phyloP scores from a whole-genome alignment of 331 rosid species.

The Ulmus americana region DNA sequence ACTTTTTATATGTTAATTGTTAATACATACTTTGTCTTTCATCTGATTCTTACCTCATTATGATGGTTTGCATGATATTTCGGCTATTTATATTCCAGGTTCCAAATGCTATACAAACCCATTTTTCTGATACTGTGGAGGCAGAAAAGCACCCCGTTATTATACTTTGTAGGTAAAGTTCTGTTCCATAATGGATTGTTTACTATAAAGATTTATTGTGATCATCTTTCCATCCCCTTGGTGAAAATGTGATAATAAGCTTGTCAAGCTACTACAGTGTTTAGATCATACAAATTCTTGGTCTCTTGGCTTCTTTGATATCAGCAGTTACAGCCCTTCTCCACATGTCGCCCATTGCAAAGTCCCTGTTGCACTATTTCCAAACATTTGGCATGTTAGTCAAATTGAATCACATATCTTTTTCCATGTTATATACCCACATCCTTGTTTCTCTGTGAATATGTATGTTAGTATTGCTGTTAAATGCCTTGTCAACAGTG shows the following conservation, averaged over 20 bases:
- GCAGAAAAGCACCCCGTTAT: constrained; percentile 77
- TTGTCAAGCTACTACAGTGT: not conserved
- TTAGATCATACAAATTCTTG: not conserved
- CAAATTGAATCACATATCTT: not conserved
- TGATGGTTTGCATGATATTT: not conserved
- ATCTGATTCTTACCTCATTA: not conserved
- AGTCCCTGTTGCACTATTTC: not conserved
- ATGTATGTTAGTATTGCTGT: too few species aligned
- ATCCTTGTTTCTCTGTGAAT: not conserved
- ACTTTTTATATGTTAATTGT: not conserved
- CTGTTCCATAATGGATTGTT: constrained; percentile 1
- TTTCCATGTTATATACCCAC: not conserved
- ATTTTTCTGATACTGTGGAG: constrained; percentile 52
- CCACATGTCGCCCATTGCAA: not conserved
- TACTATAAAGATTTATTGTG: not conserved
- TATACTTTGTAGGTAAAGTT: constrained; percentile 67
- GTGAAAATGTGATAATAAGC: not conserved
- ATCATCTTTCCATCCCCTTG: not conserved
- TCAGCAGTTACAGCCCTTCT: not conserved
- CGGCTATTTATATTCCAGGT: constrained; percentile 44
- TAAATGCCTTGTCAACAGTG: too few species aligned
- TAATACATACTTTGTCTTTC: not conserved
- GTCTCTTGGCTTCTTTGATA: not conserved
- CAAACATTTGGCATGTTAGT: not conserved
- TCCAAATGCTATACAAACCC: constrained; percentile 65